Percentiles rank a stretch among this genome's conserved stretches.
phyloP scores from a whole-genome alignment of 371 early-diverging fungal species.

The Mortierella sp. region DNA sequence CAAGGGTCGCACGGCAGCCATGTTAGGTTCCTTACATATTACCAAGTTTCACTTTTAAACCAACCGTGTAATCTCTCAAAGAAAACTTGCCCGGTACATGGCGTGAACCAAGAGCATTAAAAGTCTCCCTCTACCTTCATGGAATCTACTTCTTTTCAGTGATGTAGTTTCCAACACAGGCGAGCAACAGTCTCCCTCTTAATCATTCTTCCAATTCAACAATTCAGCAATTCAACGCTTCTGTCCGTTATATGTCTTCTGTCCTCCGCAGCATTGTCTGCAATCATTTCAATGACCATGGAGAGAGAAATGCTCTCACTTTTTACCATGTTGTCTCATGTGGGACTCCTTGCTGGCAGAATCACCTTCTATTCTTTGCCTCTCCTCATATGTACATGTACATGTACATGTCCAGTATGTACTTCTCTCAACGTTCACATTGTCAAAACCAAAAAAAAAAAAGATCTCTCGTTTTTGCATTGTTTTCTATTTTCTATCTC shows the following conservation, averaged over 20 bases:
- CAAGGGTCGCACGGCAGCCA: not conserved
- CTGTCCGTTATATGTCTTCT: not conserved
- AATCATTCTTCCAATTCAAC: not conserved
- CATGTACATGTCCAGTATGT: too few species aligned
- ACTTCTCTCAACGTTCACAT: not conserved
- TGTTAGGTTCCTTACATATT: slow-evolving; percentile 38
- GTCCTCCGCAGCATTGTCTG: too few species aligned
- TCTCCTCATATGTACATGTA: not conserved
- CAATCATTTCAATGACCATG: not conserved
- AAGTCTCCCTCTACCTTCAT: slow-evolving; percentile 36
- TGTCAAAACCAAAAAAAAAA: too few species aligned
- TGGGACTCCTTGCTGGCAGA: not conserved
- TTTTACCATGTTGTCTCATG: not conserved
- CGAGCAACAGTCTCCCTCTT: slow-evolving; percentile 22
- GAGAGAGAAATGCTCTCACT: not conserved
- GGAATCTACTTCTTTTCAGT: not conserved
- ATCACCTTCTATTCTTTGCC: not conserved
- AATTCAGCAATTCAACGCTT: not conserved
- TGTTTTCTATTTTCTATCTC: not conserved
- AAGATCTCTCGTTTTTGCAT: not conserved
- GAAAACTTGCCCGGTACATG: slow-evolving; percentile 46
- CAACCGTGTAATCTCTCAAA: slow-evolving; percentile 49
- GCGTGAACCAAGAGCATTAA: slow-evolving; percentile 41
- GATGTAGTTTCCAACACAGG: slow-evolving; percentile 29
- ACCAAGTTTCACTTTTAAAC: slow-evolving; percentile 41